These are phyloP conservation scores for Colletotrichum neosansevieriae DNA, from an alignment of 2,329 filamentous ascomycete genomes.

Conservation along the genomic window DNA sequence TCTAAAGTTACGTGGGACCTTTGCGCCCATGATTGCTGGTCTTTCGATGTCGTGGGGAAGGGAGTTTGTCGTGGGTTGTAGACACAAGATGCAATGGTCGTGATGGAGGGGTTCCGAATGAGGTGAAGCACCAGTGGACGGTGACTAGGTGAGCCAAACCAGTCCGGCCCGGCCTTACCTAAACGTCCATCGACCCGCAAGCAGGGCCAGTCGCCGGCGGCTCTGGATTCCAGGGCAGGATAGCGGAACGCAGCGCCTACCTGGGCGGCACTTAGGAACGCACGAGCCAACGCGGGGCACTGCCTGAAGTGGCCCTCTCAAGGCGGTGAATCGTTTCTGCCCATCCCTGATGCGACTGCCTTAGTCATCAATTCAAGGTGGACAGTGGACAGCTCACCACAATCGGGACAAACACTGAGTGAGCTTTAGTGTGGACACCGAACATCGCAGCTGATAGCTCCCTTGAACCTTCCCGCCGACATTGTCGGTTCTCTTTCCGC, in stretches of 20 bases:
- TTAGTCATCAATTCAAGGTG: slow-evolving; percentile 41
- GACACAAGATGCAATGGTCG: slow-evolving; percentile 8
- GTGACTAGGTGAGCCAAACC: not conserved
- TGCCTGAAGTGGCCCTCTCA: not conserved
- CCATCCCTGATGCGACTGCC: slow-evolving; percentile 10
- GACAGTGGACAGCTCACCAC: slow-evolving; percentile 42
- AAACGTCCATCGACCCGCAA: slow-evolving; percentile 10
- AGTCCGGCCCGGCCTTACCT: slow-evolving; percentile 29
- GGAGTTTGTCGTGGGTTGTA: slow-evolving; percentile 16
- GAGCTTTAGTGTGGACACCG: slow-evolving; percentile 5
- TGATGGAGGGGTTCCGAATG: slow-evolving; percentile 29
- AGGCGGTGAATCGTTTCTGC: slow-evolving; percentile 6
- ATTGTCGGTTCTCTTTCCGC: not conserved
- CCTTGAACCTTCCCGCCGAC: slow-evolving; percentile 14
- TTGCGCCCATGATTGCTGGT: slow-evolving; percentile 52
- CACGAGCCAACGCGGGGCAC: slow-evolving; percentile 36
- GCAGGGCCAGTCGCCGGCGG: not conserved
- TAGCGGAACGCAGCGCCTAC: not conserved
- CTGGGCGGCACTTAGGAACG: not conserved
- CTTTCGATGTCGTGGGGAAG: not conserved
- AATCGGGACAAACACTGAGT: slow-evolving; percentile 27
- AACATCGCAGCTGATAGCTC: slow-evolving; percentile 30
- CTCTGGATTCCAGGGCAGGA: too few relatives aligned
- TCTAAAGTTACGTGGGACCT: slow-evolving; percentile 95
- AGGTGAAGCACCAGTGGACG: slow-evolving; percentile 15